Evolutionary conservation across 805 yeast species (phyloP), one percentile per base, ranked within the genome.

Genomic region (Monosporozyma servazzii): DNA sequence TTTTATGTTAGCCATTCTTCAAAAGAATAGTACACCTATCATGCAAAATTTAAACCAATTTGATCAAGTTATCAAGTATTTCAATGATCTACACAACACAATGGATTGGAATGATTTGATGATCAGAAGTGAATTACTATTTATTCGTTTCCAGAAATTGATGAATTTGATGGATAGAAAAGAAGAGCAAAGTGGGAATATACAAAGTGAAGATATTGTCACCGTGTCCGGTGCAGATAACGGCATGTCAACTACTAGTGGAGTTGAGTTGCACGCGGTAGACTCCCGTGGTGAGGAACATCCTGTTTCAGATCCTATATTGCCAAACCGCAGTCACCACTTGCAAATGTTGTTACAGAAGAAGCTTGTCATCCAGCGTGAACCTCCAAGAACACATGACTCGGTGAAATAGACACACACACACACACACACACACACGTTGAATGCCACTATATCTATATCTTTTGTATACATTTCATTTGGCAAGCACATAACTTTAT

Each of bases 61-160:
- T 69, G 98, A 93, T 64, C 96, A 91, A 65, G 90, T 93, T 25
- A 76, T 93, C 61, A 88, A 86, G 70, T 93, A 86, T 65, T 86
- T 91, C 80, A 93, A 93, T 69, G 97, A 91, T 60, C 75, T 93
- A 53, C 81, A 88, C 48, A 84, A 84, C 73, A 77, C 82, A 2
- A 73, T 88, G 71, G 82, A 87, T 52, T 71, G 89, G 58, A 80
- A 85, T 46, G 95, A 87, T 57, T 71, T 89, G 44, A 74, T 91
- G 49, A 80, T 86, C n/a, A 75, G 96, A 42, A 83, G 95, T 4
- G 98, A 93, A 63, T 73, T 88, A 30, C 71, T 91, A 37, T 93
- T 89, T 62, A 74, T 87, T 56, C 79, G 86, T 56, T 93, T 89
- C 66, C 78, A 81, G 60, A 82, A 88, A 54, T 84, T 89, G 76